Evolutionary conservation across 2,329 filamentous ascomycete species (phyloP), one percentile per base, ranked within the genome.

Genomic region (Paraphaeosphaeria sporulosa): DNA sequence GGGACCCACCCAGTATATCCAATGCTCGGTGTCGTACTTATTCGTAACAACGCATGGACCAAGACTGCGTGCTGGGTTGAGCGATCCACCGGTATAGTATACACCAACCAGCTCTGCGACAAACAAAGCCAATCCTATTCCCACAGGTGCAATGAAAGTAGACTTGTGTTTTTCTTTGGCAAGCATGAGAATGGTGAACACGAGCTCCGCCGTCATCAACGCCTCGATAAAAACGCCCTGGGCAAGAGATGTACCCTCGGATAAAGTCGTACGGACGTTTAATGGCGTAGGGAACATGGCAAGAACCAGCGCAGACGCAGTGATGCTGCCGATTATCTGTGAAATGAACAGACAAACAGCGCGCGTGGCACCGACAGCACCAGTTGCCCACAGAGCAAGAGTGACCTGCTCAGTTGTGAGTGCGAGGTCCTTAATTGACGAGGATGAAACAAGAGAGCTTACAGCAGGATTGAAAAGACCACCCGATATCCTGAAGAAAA

Each of bases 151-250:
- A 2, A 92, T 78, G 71, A 86, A 91, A 0, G 90, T 92, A 3
- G 86, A 87, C 64, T 87, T 87, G 70, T 92, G 89, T 79, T 93
- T 92, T 74, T 92, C 89, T 25, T 87, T 86, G 0, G 89, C 89
- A 46, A 91, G 79, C 85, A 92, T 89, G 57, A 77, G 74, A 21
- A 79, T 76, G 1, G 74, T 77, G 50, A 78, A 78, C 40, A 79
- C 75, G 53, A 78, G 60, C 42, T 76, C 69, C 0, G 75, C 72
- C 0, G 76, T 78, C 17, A 78, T 58, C 1, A 78, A 60, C 2
- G 69, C 68, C 44, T 79, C 70, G 30, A 74, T 70, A 32, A 57
- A 57, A n/a, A 82, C 67, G 12, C 79, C 80, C 34, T 75, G 76
- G 32, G 68, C 72, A 25, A 81, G 65, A 4, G 74, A 76, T 4